phyloP scores from a whole-genome alignment of 2,329 filamentous ascomycete species.

The Pyrenochaeta sp. region DNA sequence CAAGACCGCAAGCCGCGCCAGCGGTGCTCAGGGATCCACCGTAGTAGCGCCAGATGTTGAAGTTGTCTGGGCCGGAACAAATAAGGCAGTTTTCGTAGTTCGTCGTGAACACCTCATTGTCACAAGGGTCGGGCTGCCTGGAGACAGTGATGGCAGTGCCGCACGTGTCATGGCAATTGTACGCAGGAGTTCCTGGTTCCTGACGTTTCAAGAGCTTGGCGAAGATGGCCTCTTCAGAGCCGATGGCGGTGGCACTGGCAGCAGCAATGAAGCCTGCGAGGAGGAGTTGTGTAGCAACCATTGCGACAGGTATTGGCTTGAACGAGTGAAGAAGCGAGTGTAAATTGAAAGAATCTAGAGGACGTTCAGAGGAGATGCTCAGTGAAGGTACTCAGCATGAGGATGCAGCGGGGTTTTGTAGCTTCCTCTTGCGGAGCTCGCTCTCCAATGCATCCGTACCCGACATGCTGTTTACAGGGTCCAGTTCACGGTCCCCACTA shows the following conservation, averaged over 20 bases:
- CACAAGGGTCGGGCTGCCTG: conserved; percentile 49
- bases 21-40: conserved; percentile 46
- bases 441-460: neutral
- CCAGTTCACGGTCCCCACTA: neutral
- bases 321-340: neutral
- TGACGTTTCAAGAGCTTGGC: conserved; percentile 53
- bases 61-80: conserved; percentile 54
- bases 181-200: conserved; percentile 55
- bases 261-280: conserved; percentile 21
- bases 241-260: conserved; percentile 16
- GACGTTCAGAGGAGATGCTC: neutral
- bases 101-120: conserved; percentile 51
- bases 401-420: neutral
- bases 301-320: neutral
- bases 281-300: conserved; percentile 8
- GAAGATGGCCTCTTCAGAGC: conserved; percentile 23
- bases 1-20: conserved; percentile 33
- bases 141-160: conserved; percentile 51
- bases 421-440: neutral
- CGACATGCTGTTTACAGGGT: neutral
- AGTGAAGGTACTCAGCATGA: neutral
- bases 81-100: conserved; percentile 56
- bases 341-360: neutral
- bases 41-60: conserved; percentile 58
- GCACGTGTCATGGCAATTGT: conserved; percentile 62